Base-by-base conservation (phyloP, 1,284 basidiomycete species). In the Cerioporus squamosus region DNA sequence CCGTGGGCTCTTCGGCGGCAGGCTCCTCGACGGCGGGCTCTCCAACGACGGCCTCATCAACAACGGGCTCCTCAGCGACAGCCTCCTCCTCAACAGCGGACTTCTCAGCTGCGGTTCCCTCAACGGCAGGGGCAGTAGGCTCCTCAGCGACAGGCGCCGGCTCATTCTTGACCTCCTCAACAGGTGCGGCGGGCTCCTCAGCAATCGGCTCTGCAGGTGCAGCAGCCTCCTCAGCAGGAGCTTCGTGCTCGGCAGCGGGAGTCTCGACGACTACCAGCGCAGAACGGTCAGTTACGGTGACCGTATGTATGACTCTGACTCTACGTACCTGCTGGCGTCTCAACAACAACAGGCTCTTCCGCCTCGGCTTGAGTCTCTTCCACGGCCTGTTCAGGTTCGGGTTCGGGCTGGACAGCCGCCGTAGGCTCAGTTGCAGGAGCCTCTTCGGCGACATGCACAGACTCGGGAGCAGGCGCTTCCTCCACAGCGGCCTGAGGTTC, bases 331-430 rank as follows among this genome's bases (percentile, higher is more conserved):
- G 18, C 56, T 31, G 26, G 23, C 15, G 15, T 39, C 24, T 22
- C 18, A 24, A 39, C 50, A n/a, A 33, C 15, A 3, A 29, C 39
- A 36, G 36, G 56, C 5, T 6, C 29, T 29, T 29, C 29, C 29
- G 48, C 53, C 50, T 59, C 57, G 3, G 26, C 6, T n/a, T n/a
- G 33, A 36, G 33, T 12, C 26, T 52, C 50, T n/a, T 12, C 50
- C 15, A 56, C 53, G 10, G 33, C 33, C 33, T 38, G 36, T n/a
- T 47, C 47, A 17, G 44, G 45, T 8, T 44, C 53, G 1, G 22
- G 42, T 18, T 9, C n/a, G n/a, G n/a, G 20, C 14, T 29, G 26
- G 9, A 24, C 45, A 20, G 38, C 33, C 9, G 18, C 31, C 20
- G n/a, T n/a, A n/a, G 29, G 39, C 38, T 51, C 44, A 5, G 52